Percentiles rank a stretch among this genome's conserved stretches.
Evolutionary conservation across 345 rosid species (phyloP).

Genomic region (Ricinus communis): DNA sequence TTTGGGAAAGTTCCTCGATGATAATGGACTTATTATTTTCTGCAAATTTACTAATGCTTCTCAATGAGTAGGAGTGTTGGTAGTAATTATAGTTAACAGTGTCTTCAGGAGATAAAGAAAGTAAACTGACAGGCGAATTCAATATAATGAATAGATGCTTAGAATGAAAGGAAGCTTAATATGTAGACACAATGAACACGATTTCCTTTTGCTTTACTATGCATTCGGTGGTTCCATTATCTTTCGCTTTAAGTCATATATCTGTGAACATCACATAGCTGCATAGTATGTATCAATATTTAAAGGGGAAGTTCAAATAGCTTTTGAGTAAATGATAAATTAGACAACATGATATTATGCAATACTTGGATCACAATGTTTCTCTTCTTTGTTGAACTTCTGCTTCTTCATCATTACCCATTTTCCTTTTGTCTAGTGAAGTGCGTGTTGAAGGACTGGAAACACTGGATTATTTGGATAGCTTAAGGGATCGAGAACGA

Average conservation of each 20-base stretch:
- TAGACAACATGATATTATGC: neutral
- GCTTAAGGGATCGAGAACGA: conserved; percentile 46
- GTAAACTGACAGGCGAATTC: neutral
- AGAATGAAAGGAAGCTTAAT: neutral
- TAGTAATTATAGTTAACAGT: neutral
- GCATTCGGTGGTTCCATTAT: neutral
- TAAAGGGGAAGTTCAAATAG: neutral
- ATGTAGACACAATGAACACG: neutral
- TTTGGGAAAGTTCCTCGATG: neutral
- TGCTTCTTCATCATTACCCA: neutral
- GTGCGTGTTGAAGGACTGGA: conserved; percentile 68
- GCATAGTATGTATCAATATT: neutral
- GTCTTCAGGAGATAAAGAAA: neutral
- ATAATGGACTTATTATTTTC: neutral
- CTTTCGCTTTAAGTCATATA: neutral
- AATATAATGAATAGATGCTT: neutral
- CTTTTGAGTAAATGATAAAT: neutral
- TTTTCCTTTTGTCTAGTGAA: conserved; percentile 46
- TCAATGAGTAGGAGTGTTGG: neutral
- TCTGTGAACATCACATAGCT: too few species aligned
- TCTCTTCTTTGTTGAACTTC: neutral
- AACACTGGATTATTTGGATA: conserved; percentile 62
- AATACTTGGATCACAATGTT: neutral
- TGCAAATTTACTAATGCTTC: neutral
- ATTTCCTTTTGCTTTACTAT: neutral